Evolutionary conservation across 345 rosid genomes (phyloP).

Genomic region (Citrus inodora): DNA sequence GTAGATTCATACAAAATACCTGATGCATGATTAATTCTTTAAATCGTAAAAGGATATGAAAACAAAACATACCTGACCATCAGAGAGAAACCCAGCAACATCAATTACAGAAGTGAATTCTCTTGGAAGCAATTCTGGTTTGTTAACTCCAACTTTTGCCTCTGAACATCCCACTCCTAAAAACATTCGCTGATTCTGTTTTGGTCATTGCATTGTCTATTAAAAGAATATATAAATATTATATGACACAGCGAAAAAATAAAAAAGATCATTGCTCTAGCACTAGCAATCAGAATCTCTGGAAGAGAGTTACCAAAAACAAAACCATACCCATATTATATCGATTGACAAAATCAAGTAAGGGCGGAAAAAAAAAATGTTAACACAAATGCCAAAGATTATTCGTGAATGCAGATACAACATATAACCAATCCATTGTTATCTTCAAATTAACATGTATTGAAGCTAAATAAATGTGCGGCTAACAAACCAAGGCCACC

Average conservation of each 20-base stretch:
- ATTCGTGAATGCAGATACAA: not conserved
- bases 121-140: conserved; percentile 85
- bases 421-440: not conserved
- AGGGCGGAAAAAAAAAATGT: not conserved
- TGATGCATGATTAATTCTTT: not conserved
- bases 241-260: not conserved
- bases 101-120: conserved; percentile 83
- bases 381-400: not conserved
- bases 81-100: conserved; percentile 88
- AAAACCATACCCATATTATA: not conserved
- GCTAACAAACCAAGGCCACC: not conserved
- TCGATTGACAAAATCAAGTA: not conserved
- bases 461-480: not conserved
- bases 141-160: conserved; percentile 84
- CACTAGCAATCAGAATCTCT: not conserved
- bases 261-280: not conserved
- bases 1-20: not conserved
- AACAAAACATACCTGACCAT: conserved; percentile 64
- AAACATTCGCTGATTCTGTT: not conserved
- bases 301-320: not conserved
- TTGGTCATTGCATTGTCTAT: not conserved
- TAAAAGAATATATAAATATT: not conserved
- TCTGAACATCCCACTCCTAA: conserved; percentile 57
- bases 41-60: not conserved
- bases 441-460: not conserved